Conservation (phyloP, 257 asterid genomes). For the Prunella vulgaris region DNA sequence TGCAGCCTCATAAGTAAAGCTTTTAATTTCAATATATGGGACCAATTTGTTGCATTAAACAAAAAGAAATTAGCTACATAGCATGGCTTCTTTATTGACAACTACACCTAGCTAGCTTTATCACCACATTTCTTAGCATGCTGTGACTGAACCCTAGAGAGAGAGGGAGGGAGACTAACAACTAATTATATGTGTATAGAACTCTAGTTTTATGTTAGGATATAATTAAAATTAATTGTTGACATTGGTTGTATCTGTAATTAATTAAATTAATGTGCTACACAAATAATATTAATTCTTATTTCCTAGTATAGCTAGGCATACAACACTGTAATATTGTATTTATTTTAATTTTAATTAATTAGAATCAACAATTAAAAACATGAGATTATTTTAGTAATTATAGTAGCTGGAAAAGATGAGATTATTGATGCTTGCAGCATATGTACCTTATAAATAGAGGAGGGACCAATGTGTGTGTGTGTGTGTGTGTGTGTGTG, state of each 20-base stretch:
- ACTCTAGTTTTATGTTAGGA: neutral
- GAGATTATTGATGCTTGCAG: slow-evolving; percentile 31
- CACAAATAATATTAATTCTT: neutral
- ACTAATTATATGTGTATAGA: neutral
- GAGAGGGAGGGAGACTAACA: slow-evolving; percentile 2
- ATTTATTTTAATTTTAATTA: too few relatives aligned
- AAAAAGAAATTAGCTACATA: slow-evolving; percentile 13
- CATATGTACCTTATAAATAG: slow-evolving; percentile 33
- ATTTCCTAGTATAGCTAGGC: neutral
- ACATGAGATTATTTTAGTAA: neutral
- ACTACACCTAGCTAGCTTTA: slow-evolving; percentile 27
- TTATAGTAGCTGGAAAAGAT: neutral
- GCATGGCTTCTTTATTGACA: slow-evolving; percentile 37
- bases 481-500: too few relatives aligned
- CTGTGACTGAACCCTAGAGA: slow-evolving; percentile 27
- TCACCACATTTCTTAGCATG: slow-evolving; percentile 27
- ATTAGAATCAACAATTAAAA: neutral
- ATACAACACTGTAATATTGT: neutral
- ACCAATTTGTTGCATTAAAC: slow-evolving; percentile 28
- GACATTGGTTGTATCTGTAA: neutral
- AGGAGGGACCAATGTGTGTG: slow-evolving; percentile 68
- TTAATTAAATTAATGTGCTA: neutral
- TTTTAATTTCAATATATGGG: slow-evolving; percentile 31
- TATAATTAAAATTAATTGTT: slow-evolving; percentile 10
- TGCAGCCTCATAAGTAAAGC: too few relatives aligned